These are phyloP conservation scores for Candida adriatica DNA, from an alignment of 805 yeast species.

Conservation along the genomic window DNA sequence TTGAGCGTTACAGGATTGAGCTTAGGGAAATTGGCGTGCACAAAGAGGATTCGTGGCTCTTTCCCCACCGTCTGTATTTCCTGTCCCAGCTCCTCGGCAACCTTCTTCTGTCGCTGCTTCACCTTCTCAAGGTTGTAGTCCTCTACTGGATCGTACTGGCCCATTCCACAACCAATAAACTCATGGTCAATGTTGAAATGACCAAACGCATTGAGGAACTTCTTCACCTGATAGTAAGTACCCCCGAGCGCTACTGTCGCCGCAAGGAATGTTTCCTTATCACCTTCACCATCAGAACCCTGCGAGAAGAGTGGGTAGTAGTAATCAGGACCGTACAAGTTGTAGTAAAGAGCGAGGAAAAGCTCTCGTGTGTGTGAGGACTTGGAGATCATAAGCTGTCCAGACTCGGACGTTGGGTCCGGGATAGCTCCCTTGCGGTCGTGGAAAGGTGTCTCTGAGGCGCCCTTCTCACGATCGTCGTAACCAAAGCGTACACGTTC, in stretches of 20 bases:
- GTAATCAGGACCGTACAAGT: constrained; percentile 52
- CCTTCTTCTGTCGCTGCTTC: constrained; percentile 17
- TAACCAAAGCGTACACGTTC: constrained; percentile 34
- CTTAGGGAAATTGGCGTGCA: constrained; percentile 65
- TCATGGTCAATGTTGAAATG: constrained; percentile 33
- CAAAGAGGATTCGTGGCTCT: constrained; percentile 37
- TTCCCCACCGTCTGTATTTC: constrained; percentile 11
- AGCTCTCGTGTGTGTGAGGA: constrained; percentile 46
- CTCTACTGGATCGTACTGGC: constrained; percentile 50
- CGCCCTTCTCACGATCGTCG: constrained; percentile 29
- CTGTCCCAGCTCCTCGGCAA: constrained; percentile 12
- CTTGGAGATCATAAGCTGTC: constrained; percentile 55
- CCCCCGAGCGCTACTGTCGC: constrained; percentile 51
- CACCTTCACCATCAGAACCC: constrained; percentile 50
- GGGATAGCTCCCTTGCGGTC: constrained; percentile 57
- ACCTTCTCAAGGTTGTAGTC: constrained; percentile 33
- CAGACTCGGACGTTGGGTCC: constrained; percentile 58
- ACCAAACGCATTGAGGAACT: constrained; percentile 49
- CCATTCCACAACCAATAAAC: constrained; percentile 59
- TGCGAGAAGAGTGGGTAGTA: constrained; percentile 52
- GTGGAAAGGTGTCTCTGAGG: constrained; percentile 40
- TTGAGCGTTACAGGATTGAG: constrained; percentile 53
- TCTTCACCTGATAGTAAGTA: constrained; percentile 54
- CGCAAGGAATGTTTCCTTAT: constrained; percentile 57
- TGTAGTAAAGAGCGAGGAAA: constrained; percentile 51